Conservation (phyloP, 1,284 basidiomycete genomes). For the Rhodofomes roseus region DNA sequence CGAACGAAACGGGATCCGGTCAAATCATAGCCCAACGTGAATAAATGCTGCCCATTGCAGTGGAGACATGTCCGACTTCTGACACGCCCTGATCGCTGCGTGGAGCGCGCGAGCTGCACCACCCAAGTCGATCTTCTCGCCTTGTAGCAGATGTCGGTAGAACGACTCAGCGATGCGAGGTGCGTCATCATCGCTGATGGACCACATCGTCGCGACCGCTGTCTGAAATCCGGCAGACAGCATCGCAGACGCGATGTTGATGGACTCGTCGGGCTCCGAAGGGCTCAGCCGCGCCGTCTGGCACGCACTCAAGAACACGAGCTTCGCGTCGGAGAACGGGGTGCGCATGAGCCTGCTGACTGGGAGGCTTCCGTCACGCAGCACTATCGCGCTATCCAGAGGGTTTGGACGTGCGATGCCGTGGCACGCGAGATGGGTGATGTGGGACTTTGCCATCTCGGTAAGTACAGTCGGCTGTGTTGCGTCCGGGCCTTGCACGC, state of each 20-base stretch:
- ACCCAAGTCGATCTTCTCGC: neutral
- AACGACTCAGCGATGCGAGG: neutral
- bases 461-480: neutral
- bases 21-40: neutral
- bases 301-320: neutral
- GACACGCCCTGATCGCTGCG: neutral
- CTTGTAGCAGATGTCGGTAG: neutral
- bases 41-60: neutral
- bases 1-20: too few relatives aligned
- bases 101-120: neutral
- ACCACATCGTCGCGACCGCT: neutral
- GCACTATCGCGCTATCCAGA: neutral
- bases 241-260: conserved; percentile 1
- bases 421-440: neutral
- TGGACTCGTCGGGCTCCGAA: neutral
- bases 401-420: neutral
- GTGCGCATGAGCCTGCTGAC: neutral
- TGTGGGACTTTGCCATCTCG: neutral
- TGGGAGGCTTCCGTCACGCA: neutral
- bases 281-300: neutral
- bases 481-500: neutral
- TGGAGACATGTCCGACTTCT: neutral
- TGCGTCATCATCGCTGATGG: neutral
- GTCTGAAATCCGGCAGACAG: neutral
- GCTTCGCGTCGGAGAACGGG: neutral